Conservation (phyloP, 768 basidiomycete genomes). For the Suillus fuscotomentosus region DNA sequence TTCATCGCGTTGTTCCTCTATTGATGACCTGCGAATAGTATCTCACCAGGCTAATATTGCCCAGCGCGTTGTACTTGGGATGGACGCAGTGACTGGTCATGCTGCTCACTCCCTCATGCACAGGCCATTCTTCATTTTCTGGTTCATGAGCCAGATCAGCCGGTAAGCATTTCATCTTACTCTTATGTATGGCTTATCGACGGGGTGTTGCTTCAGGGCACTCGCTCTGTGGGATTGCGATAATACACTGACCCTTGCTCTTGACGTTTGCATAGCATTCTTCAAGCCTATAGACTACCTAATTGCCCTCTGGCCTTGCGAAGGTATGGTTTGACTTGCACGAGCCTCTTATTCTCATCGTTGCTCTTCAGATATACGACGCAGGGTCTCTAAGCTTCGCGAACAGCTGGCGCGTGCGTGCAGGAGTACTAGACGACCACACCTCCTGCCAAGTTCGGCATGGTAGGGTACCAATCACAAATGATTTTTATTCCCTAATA, state of each 20-base stretch:
- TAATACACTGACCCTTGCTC: slow-evolving; percentile 51
- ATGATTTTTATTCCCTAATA: neutral
- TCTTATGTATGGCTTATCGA: slow-evolving; percentile 7
- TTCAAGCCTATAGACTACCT: slow-evolving; percentile 61
- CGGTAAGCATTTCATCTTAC: slow-evolving; percentile 34
- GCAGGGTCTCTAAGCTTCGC: slow-evolving; percentile 45
- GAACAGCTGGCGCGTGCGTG: slow-evolving; percentile 48
- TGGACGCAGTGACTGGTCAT: slow-evolving; percentile 59
- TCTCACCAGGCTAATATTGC: slow-evolving; percentile 59
- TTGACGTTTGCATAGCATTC: slow-evolving; percentile 63
- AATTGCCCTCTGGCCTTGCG: slow-evolving; percentile 62
- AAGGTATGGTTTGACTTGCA: slow-evolving; percentile 38
- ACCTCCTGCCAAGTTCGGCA: slow-evolving; percentile 11
- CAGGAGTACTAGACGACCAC: slow-evolving; percentile 42
- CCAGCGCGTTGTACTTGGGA: slow-evolving; percentile 55
- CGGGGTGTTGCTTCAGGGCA: slow-evolving; percentile 34
- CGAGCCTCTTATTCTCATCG: slow-evolving; percentile 8
- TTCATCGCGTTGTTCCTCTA: slow-evolving; percentile 1
- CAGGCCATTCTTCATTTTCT: slow-evolving; percentile 68
- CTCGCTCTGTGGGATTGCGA: slow-evolving; percentile 63
- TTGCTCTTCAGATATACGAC: slow-evolving; percentile 45
- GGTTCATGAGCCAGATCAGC: slow-evolving; percentile 73
- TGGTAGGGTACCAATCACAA: slow-evolving; percentile 1
- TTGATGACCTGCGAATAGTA: slow-evolving; percentile 33
- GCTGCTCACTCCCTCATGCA: slow-evolving; percentile 45